phyloP scores from a whole-genome alignment of 2,329 filamentous ascomycete species.

The Claviceps pazoutovae region DNA sequence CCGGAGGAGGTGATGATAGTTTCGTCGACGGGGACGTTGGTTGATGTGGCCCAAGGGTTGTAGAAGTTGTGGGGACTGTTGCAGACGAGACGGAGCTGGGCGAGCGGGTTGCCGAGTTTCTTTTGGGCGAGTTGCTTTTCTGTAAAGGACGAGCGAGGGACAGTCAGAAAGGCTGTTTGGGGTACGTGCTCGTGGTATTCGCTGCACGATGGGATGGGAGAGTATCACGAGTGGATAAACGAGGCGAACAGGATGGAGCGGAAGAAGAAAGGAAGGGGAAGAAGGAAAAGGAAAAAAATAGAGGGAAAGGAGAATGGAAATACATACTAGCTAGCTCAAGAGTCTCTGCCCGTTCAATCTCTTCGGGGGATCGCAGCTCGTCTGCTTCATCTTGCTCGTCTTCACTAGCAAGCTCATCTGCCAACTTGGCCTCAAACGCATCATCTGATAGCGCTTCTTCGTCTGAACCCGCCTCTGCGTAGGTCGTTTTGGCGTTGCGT shows the following conservation, averaged over 20 bases:
- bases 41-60: slow-evolving; percentile 62
- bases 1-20: slow-evolving; percentile 75
- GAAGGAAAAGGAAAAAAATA: too few species aligned
- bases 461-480: slow-evolving; percentile 43
- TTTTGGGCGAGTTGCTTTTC: slow-evolving; percentile 79
- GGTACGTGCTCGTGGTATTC: too few species aligned
- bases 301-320: background rate
- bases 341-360: slow-evolving; percentile 50
- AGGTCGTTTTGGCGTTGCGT: slow-evolving; percentile 29
- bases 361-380: slow-evolving; percentile 34
- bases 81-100: slow-evolving; percentile 83
- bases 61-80: slow-evolving; percentile 96
- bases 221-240: too few species aligned
- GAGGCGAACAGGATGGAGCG: too few species aligned
- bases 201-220: background rate
- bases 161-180: background rate
- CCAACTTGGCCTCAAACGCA: slow-evolving; percentile 69
- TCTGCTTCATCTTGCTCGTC: slow-evolving; percentile 24
- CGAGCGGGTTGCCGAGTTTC: slow-evolving; percentile 83
- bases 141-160: slow-evolving; percentile 14
- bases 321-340: slow-evolving; percentile 62
- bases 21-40: slow-evolving; percentile 54
- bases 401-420: slow-evolving; percentile 38
- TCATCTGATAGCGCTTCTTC: slow-evolving; percentile 59
- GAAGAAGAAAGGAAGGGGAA: background rate